Percentiles rank a stretch among this genome's conserved stretches.
Evolutionary conservation across 768 basidiomycete species (phyloP).

Genomic region (Psilocybe sp.): DNA sequence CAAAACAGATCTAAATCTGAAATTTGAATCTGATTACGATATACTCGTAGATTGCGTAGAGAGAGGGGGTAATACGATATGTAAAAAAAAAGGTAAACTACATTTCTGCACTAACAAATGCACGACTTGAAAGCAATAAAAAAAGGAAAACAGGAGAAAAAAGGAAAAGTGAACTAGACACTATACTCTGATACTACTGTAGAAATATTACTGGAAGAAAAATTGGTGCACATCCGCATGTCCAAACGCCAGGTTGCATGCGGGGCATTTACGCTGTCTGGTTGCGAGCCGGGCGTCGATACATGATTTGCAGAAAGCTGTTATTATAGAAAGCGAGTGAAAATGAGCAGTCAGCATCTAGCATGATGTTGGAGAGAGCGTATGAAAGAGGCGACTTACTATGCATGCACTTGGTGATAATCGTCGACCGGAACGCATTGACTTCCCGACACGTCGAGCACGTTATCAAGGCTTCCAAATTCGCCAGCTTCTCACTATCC

Average conservation of each 20-base stretch:
- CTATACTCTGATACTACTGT: too few relatives aligned
- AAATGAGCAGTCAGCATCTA: not conserved
- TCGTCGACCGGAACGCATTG: slow-evolving; percentile 61
- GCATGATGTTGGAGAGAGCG: not conserved
- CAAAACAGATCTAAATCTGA: too few relatives aligned
- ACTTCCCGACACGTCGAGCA: slow-evolving; percentile 84
- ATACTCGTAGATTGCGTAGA: too few relatives aligned
- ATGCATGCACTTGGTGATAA: slow-evolving; percentile 89
- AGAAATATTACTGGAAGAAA: slow-evolving; percentile 49
- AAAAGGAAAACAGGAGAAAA: too few relatives aligned
- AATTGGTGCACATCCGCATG: slow-evolving; percentile 69
- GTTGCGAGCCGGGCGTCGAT: slow-evolving; percentile 86
- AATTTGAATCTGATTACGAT: too few relatives aligned
- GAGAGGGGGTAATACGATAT: too few relatives aligned
- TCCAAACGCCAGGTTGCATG: slow-evolving; percentile 79
- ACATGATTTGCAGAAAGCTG: slow-evolving; percentile 84
- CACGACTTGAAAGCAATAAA: too few relatives aligned
- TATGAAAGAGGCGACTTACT: slow-evolving; percentile 56
- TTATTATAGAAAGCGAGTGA: not conserved
- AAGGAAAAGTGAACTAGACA: too few relatives aligned
- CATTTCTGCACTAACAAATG: too few relatives aligned
- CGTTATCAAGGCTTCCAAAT: slow-evolving; percentile 56
- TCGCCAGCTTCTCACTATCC: slow-evolving; percentile 5
- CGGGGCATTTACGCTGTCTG: slow-evolving; percentile 92
- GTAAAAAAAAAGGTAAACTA: too few relatives aligned